Evolutionary conservation across 2,329 filamentous ascomycete species (phyloP), one percentile per base, ranked within the genome.

Genomic region (Myriosclerotinia scirpicola): DNA sequence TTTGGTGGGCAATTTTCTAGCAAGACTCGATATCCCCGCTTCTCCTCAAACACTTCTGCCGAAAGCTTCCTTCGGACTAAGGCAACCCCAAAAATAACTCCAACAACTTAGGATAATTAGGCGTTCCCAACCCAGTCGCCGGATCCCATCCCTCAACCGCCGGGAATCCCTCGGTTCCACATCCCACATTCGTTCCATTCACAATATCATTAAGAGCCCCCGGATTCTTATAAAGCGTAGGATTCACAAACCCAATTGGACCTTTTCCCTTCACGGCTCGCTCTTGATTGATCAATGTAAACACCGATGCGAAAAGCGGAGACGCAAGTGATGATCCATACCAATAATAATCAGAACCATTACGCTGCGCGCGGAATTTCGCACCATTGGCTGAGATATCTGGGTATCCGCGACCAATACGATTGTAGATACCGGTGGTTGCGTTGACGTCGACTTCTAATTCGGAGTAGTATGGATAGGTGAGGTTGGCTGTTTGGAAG

Each of bases 371-470:
- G n/a, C 62, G 63, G 56, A 70, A 71, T 20, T 54, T 36, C 6
- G 70, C 71, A 2, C 87, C 84, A 14, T 91, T 81, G 14, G 80
- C 82, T 3, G 82, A 79, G 38, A 86, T 77, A 72, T 86, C 84
- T 1, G 84, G 84, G 73, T 83, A 85, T 0, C 77, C 84, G 46
- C 84, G 81, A 1, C 84, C 84, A 11, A 75, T 74, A 22, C 78
- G 74, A 74, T 82, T 80, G 56, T 81, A 83, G 67, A 85, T 72
- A 22, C 78, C 79, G 1, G 76, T 67, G 69, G 87, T 81, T 12
- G 81, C 79, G 65, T 75, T 71, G 73, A 79, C 72, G 3, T 83
- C 70, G 36, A 73, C 72, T 34, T 76, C 70, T 1, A 71, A 26
- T 40, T 67, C 71, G 0, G 70, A 70, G 65, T 75, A 74, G 53